These are phyloP conservation scores for Claviceps fusiformis DNA, from an alignment of 2,329 filamentous ascomycete genomes.

Conservation along the genomic window DNA sequence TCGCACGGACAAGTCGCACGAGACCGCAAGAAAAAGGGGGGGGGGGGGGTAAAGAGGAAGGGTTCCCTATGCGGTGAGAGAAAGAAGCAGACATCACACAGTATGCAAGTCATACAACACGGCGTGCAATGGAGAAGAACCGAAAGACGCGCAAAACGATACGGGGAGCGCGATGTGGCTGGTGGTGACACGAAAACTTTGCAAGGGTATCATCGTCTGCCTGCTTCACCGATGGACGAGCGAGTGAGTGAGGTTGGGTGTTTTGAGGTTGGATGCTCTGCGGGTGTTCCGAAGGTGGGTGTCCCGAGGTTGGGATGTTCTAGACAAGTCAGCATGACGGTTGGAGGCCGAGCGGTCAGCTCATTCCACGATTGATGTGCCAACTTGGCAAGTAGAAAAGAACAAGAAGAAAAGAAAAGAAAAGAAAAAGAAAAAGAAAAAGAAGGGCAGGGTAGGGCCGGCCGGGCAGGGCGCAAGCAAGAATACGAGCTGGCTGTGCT, in stretches of 20 bases:
- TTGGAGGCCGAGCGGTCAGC: not conserved
- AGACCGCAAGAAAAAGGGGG: too few species aligned
- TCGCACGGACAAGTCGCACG: not conserved
- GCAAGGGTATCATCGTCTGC: not conserved
- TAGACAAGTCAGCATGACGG: not conserved
- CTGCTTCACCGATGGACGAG: not conserved
- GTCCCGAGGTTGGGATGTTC: not conserved
- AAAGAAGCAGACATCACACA: not conserved
- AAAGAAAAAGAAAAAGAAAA: not conserved
- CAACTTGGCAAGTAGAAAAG: not conserved
- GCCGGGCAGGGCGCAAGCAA: not conserved
- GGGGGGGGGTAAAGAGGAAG: not conserved
- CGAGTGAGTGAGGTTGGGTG: not conserved
- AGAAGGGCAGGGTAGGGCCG: too few species aligned
- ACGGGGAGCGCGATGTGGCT: not conserved
- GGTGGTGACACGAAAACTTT: not conserved
- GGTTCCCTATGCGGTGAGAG: not conserved
- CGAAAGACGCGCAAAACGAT: not conserved
- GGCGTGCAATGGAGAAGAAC: too few species aligned
- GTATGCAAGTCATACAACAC: too few species aligned
- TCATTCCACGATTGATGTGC: not conserved
- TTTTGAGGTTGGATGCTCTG: too few species aligned
- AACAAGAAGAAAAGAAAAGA: too few species aligned
- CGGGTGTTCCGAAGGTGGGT: too few species aligned
- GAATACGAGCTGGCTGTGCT: not conserved